Percentiles rank a stretch among this genome's conserved stretches.
Evolutionary conservation across 495 filamentous ascomycete genomes (phyloP).

Genomic region (Xylona heveae): DNA sequence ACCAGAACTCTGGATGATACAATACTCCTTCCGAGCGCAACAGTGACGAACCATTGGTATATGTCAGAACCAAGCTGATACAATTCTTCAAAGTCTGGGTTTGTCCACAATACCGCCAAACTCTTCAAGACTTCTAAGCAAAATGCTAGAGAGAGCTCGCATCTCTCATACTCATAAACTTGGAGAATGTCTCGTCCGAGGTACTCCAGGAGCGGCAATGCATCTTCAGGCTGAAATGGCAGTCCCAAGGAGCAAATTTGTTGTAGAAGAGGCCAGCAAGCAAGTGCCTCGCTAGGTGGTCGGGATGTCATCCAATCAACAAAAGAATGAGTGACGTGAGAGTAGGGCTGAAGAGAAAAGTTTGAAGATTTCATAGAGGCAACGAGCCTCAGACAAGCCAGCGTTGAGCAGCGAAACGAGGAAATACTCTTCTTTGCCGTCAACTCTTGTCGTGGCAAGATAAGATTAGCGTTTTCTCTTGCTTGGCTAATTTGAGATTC

Average conservation of each 20-base stretch:
- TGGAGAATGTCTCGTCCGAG: conserved; percentile 38
- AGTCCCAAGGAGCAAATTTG: conserved; percentile 26
- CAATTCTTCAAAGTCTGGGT: conserved; percentile 28
- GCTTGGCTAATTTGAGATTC: conserved; percentile 29
- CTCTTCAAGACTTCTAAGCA: conserved; percentile 50
- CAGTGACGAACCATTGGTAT: conserved; percentile 59
- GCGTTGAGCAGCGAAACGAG: conserved; percentile 24
- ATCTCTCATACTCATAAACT: conserved; percentile 41
- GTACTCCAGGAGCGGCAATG: conserved; percentile 26
- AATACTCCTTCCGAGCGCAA: conserved; percentile 34
- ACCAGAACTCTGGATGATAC: conserved; percentile 48
- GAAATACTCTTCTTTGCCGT: conserved; percentile 21
- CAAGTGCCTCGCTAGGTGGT: conserved; percentile 35
- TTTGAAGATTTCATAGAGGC: too few relatives aligned
- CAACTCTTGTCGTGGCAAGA: conserved; percentile 25
- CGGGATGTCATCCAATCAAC: conserved; percentile 36
- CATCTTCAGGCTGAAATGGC: conserved; percentile 15
- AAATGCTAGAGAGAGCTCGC: conserved; percentile 50
- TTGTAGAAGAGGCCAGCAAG: conserved; percentile 26
- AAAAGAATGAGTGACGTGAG: too few relatives aligned
- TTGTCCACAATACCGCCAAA: conserved; percentile 42
- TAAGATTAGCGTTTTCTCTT: conserved; percentile 13
- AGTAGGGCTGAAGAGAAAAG: too few relatives aligned
- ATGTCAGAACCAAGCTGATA: conserved; percentile 42
- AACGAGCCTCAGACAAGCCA: conserved; percentile 18